Base-by-base conservation (phyloP, 306 rosid species). In the Citrullus colocynthis region DNA sequence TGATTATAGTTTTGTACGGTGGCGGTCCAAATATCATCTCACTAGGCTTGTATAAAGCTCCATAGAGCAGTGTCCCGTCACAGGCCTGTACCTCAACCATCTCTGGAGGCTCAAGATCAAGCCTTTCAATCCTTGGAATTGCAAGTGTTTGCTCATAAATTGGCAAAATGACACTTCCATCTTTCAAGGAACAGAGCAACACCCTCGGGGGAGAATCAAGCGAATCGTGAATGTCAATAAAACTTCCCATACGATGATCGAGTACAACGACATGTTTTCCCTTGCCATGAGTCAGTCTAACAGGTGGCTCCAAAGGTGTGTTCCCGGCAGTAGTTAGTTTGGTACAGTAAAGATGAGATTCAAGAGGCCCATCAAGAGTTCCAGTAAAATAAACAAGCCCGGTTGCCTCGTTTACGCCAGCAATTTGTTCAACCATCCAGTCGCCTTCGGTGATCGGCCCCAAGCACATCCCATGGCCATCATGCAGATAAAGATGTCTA, bases 401-500 rank as follows among this genome's bases (percentile, higher is more conserved):
- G 2, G 83, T 83, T 76, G 91, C 96, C 78, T 95, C 97, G 34
- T 95, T 91, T 80, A 95, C 87, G 21, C 99, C 99, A 3, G 96
- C 93, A 49, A 95, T 88, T 87, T 91, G 97, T 81, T 95, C 99
- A 65, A 95, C 99, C 97, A 95, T 88, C 99, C 99, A 95, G 39
- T 92, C 92, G 56, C 99, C 99, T 86, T 89, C 93, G 6, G 99
- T 95, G 73, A 92, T 84, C 64, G 97, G 89, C 73, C 97, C 97
- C 79, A 90, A 84, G 82, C 93, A 91, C 76, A 79, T 78, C 34
- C 97, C 97, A 81, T 81, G 85, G 18, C 90, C 85, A 80, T 89
- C 97, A 77, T 95, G 92, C 74, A 92, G 83, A 81, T 92, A 95
- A 69, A 95, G 91, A 85, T 95, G 99, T 81, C 94, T 87, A 84